Evolutionary conservation across 2,329 filamentous ascomycete species (phyloP).

Genomic region (Exophiala viscosa): DNA sequence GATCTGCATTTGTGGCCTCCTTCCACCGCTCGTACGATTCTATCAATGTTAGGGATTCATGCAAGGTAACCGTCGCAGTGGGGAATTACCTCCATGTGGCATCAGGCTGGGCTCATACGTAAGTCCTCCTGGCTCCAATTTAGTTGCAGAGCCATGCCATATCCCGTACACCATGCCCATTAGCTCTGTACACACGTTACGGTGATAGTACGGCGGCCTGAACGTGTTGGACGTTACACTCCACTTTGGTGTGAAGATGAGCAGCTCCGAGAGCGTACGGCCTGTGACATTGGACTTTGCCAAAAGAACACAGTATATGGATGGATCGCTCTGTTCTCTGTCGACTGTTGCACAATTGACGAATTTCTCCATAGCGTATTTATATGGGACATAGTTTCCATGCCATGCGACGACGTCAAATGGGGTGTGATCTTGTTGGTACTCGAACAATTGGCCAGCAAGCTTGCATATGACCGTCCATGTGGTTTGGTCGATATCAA

Average conservation of each 20-base stretch:
- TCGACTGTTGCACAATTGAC: conserved; percentile 38
- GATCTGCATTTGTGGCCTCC: neutral
- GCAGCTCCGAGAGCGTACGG: conserved; percentile 35
- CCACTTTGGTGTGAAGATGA: conserved; percentile 39
- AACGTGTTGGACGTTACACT: conserved; percentile 37
- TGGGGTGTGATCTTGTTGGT: conserved; percentile 60
- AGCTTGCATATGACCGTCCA: conserved; percentile 61
- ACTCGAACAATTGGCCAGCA: conserved; percentile 58
- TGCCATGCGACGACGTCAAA: conserved; percentile 71
- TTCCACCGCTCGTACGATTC: conserved; percentile 5
- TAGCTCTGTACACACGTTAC: conserved; percentile 39
- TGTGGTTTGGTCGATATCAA: conserved; percentile 51
- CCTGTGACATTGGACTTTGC: conserved; percentile 34
- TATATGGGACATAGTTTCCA: conserved; percentile 54
- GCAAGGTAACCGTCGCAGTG: too few relatives aligned
- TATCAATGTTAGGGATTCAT: neutral
- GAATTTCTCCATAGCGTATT: conserved; percentile 41
- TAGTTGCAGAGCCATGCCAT: conserved; percentile 1
- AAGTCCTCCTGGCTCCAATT: conserved; percentile 5
- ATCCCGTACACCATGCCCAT: conserved; percentile 33
- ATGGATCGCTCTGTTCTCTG: conserved; percentile 40
- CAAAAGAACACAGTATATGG: conserved; percentile 40
- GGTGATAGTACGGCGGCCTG: conserved; percentile 41
- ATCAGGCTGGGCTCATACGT: conserved; percentile 7
- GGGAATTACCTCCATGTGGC: conserved; percentile 5